Conservation (phyloP, 306 rosid genomes). For the Pyrus pyrifolia region DNA sequence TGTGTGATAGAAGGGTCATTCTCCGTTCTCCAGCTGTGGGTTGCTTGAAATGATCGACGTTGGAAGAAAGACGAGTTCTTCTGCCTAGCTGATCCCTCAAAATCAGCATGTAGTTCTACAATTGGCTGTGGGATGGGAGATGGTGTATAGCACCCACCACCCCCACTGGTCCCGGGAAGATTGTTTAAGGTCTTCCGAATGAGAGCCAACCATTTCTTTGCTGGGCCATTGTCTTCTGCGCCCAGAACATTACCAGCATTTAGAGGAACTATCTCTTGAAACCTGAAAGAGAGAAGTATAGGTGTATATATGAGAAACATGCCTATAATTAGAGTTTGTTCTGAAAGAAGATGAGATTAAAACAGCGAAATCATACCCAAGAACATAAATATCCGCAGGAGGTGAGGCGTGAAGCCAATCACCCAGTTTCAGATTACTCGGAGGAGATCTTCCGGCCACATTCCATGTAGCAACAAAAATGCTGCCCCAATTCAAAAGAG, state of each 20-base stretch:
- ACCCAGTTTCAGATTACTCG: slow-evolving; percentile 72
- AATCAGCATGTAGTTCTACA: slow-evolving; percentile 84
- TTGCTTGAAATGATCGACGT: slow-evolving; percentile 88
- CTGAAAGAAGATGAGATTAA: not conserved
- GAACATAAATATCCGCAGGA: slow-evolving; percentile 97
- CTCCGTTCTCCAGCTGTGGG: slow-evolving; percentile 81
- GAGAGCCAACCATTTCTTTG: slow-evolving; percentile 95
- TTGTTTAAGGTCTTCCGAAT: slow-evolving; percentile 82
- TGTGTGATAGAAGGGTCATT: slow-evolving; percentile 68
- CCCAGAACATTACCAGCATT: slow-evolving; percentile 97
- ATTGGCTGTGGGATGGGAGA: slow-evolving; percentile 93
- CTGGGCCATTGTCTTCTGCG: slow-evolving; percentile 99
- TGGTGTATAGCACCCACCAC: slow-evolving; percentile 74
- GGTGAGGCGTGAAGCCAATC: slow-evolving; percentile 96
- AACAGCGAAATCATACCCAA: slow-evolving; percentile 60
- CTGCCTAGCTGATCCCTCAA: slow-evolving; percentile 91
- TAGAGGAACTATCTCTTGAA: slow-evolving; percentile 98
- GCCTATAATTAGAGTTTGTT: slow-evolving; percentile 4
- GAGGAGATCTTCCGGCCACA: slow-evolving; percentile 97
- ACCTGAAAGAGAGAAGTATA: slow-evolving; percentile 42
- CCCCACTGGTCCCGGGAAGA: slow-evolving; percentile 87
- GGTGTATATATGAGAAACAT: slow-evolving; percentile 7
- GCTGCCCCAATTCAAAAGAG: slow-evolving; percentile 33
- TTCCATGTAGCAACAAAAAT: slow-evolving; percentile 97
- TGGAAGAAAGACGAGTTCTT: slow-evolving; percentile 92